phyloP scores from a whole-genome alignment of 2,329 filamentous ascomycete genomes.

The Epichloe uncinata region DNA sequence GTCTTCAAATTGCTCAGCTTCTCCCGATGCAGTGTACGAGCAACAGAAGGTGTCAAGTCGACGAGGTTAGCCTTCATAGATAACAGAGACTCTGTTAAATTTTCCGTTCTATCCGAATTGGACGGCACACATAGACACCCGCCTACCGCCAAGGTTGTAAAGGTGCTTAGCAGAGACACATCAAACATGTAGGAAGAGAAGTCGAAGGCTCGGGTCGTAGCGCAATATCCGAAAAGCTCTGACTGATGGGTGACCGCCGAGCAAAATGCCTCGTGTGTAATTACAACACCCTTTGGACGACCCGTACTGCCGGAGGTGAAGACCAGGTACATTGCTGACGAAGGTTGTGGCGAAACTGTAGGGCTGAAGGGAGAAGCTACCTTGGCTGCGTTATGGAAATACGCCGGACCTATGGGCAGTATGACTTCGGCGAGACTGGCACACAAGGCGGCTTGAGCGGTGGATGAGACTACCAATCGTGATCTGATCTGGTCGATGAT shows the following conservation, averaged over 20 bases:
- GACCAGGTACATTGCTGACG: neutral
- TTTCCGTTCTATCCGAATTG: conserved; percentile 1
- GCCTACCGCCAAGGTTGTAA: conserved; percentile 3
- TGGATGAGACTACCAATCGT: neutral
- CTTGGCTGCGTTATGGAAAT: no score
- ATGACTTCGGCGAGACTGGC: neutral
- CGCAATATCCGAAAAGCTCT: conserved; percentile 12
- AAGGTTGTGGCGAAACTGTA: neutral
- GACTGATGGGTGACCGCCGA: conserved; percentile 14
- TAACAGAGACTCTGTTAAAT: neutral
- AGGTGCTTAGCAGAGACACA: conserved; percentile 1
- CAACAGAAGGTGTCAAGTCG: neutral
- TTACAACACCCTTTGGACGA: neutral
- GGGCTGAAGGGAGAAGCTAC: neutral
- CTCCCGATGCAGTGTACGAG: neutral
- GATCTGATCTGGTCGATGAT: conserved; percentile 25
- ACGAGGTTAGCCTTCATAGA: neutral
- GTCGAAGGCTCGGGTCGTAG: conserved; percentile 18
- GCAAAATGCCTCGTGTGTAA: neutral
- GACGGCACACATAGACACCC: conserved; percentile 7
- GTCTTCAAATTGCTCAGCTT: neutral
- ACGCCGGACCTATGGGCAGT: neutral
- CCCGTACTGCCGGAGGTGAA: neutral
- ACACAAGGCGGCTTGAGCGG: neutral
- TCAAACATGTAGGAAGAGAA: conserved; percentile 7